These are phyloP conservation scores for Phytopythium aichiense DNA, from an alignment of 352 stramenopile species.

Conservation along the genomic window DNA sequence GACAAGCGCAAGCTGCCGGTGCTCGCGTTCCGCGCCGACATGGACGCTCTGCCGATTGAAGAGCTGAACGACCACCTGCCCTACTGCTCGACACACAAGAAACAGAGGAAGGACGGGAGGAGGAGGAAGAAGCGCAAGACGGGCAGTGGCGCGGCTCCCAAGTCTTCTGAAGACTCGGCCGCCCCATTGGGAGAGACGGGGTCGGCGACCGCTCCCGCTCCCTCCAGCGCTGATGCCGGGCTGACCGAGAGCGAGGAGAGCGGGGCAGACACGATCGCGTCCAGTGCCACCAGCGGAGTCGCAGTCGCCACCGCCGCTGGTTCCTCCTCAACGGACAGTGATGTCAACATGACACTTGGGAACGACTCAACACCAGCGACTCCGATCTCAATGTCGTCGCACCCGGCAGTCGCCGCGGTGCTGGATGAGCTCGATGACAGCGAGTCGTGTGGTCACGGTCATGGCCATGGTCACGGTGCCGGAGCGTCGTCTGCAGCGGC, in stretches of 20 bases:
- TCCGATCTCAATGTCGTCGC: slow-evolving; percentile 21
- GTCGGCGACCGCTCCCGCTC: not conserved
- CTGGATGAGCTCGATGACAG: slow-evolving; percentile 32
- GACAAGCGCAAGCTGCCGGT: slow-evolving; percentile 76
- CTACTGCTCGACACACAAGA: slow-evolving; percentile 74
- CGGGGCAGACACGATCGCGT: not conserved
- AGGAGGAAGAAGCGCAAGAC: slow-evolving; percentile 73
- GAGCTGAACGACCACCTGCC: slow-evolving; percentile 77
- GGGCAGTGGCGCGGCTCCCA: slow-evolving; percentile 8
- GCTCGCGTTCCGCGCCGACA: slow-evolving; percentile 93
- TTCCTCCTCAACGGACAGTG: slow-evolving; percentile 9
- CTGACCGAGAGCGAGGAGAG: slow-evolving; percentile 8
- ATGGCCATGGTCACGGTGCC: not conserved
- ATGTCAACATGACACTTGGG: slow-evolving; percentile 15
- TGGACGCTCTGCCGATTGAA: slow-evolving; percentile 94
- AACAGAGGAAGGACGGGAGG: slow-evolving; percentile 40
- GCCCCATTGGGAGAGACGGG: not conserved
- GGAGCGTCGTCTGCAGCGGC: slow-evolving; percentile 29
- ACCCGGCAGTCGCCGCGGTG: slow-evolving; percentile 23
- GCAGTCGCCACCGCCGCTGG: slow-evolving; percentile 1
- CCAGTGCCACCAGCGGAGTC: slow-evolving; percentile 6
- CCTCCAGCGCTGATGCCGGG: not conserved
- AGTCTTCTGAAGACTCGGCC: slow-evolving; percentile 1
- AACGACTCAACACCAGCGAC: slow-evolving; percentile 14
- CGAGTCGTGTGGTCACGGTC: slow-evolving; percentile 7